Base-by-base conservation (phyloP, 2,329 filamentous ascomycete genomes). In the Diaporthe australafricana region DNA sequence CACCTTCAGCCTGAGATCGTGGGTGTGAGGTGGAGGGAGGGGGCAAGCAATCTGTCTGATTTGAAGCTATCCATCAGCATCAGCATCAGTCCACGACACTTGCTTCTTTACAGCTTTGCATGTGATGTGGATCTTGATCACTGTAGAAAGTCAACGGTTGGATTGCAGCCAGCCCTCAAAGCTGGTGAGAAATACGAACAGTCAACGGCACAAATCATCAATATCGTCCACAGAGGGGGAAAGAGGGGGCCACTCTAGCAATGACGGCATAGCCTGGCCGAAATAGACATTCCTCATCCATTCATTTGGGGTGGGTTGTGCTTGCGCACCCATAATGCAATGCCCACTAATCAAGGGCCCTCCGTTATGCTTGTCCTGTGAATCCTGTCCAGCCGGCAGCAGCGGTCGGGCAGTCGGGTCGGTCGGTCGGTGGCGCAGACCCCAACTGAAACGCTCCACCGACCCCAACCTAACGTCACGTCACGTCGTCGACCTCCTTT, bases 401-500 rank as follows among this genome's bases (percentile, higher is more conserved):
- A 27, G 17, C 5, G n/a, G 57, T 40, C 57, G 30, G 42, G 22
- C 17, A 20, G 20, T 22, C 60, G 50, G 27, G 20, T 22, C 60
- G 50, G 25, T 0, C 50, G 57, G 42, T 42, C 57, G n/a, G 60
- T 65, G 60, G 60, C 60, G 60, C 60, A 65, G 60, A 50, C 60
- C 45, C 27, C 30, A 38, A 65, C 60, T 65, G 60, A 65, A 65
- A 65, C 60, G 60, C 45, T 65, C 60, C 60, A 65, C 60, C 40
- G 16, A 17, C 42, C 57, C 60, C 60, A 50, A 57, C 25, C 45
- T 6, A 38, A 65, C 60, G 45, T 65, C 60, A 65, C n/a, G 30
- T 50, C 60, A 45, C 38, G 14, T 45, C 38, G 32, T 22, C 32
- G 40, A 20, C 60, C 60, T 65, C 60, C 60, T 50, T 63, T 65